Evolutionary conservation across 768 basidiomycete genomes (phyloP).

Genomic region (Strobilomyces dryophilus): DNA sequence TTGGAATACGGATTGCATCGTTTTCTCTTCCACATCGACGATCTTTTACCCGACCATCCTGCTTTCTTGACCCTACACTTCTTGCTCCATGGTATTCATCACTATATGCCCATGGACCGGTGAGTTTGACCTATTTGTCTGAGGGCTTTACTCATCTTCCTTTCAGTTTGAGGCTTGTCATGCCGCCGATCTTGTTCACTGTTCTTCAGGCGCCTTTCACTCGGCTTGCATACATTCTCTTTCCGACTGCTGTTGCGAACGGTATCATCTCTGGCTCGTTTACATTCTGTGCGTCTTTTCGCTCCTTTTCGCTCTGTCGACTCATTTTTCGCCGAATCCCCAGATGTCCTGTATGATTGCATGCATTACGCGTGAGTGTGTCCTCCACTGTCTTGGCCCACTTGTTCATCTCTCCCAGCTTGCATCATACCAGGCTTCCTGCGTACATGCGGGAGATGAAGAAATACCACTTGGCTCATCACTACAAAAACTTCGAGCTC

Average conservation of each 20-base stretch:
- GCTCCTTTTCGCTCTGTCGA: too few relatives aligned
- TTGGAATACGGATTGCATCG: conserved; percentile 92
- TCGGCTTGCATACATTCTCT: conserved; percentile 71
- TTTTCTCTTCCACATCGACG: conserved; percentile 96
- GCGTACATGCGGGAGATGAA: conserved; percentile 90
- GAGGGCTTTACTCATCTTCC: conserved; percentile 2
- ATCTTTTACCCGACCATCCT: conserved; percentile 77
- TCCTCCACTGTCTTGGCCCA: not conserved
- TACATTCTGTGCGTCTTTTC: conserved; percentile 57
- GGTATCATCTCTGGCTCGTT: conserved; percentile 83
- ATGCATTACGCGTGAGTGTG: conserved; percentile 87
- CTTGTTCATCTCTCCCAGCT: conserved; percentile 32
- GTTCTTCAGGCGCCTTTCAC: conserved; percentile 83
- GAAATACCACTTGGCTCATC: conserved; percentile 95
- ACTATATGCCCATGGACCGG: conserved; percentile 97
- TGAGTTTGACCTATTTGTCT: conserved; percentile 33
- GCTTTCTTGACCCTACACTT: conserved; percentile 85
- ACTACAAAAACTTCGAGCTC: conserved; percentile 97
- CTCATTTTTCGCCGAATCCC: conserved; percentile 4
- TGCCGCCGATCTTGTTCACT: conserved; percentile 88
- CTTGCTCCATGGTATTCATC: conserved; percentile 91
- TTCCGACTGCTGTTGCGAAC: conserved; percentile 83
- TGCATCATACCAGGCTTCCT: conserved; percentile 86
- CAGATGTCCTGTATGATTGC: conserved; percentile 80
- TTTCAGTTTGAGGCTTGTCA: conserved; percentile 82